Base-by-base conservation (phyloP, 2,329 filamentous ascomycete genomes). In the Monilinia vaccinii-corymbosi region DNA sequence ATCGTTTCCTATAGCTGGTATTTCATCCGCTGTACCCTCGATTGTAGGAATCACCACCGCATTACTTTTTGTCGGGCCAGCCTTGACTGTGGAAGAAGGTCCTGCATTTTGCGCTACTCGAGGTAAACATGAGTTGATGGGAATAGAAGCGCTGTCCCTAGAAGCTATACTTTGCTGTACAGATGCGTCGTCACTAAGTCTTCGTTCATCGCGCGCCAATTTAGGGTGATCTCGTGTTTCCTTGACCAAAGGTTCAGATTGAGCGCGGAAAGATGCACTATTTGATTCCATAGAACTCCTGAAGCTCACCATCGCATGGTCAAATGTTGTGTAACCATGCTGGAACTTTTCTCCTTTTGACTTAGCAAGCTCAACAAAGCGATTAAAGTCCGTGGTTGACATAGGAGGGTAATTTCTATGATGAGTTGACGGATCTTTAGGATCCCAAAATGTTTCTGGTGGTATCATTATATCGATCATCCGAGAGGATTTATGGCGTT, bases 381-480 rank as follows among this genome's bases (percentile, higher is more conserved):
- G 79, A 38, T 79, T 76, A 60, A 79, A 78, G 62, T 86, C 82
- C 8, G 82, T 73, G 60, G 81, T 78, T 0, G 79, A 84, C 81
- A 87, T 85, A 63, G 83, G 80, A 0, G 84, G 84, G 65, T 87
- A 87, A 55, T 80, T 70, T 4, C 84, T 74, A 64, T 87, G 84
- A 77, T 82, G 84, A 1, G 81, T 84, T 23, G 69, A 73, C 59
- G 74, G 74, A 64, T 85, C 78, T 48, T 76, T 74, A 4, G 74
- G 72, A 50, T 79, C 77, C 84, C 84, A 87, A 66, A 81, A 87
- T 0, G 76, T 75, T 8, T 74, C 76, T 64, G 85, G 84, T 64
- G 77, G 75, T 14, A 84, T 77, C 4, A 80, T 79, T 23, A 75
- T 73, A 65, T 86, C 81, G 45, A 85, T 81, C 64, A 81, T 80